phyloP scores from a whole-genome alignment of 1,284 basidiomycete genomes.

The Dichomitus squalens region DNA sequence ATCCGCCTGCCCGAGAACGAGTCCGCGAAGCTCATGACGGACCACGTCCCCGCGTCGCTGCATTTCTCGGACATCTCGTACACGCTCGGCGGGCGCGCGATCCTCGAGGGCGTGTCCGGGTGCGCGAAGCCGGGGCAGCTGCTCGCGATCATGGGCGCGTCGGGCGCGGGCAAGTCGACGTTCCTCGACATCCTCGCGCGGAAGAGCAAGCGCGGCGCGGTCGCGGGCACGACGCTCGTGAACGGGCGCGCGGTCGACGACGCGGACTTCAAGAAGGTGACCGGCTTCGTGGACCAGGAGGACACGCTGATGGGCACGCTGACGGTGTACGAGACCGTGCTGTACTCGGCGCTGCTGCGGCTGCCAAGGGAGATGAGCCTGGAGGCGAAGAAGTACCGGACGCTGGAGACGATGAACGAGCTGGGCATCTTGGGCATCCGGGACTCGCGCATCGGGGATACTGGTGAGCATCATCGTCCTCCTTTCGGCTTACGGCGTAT shows the following conservation, averaged over 20 bases:
- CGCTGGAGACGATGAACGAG: conserved; percentile 95
- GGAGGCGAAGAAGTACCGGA: conserved; percentile 92
- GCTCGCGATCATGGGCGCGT: conserved; percentile 95
- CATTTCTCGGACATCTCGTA: conserved; percentile 90
- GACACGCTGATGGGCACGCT: conserved; percentile 96
- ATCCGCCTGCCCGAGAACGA: conserved; percentile 84
- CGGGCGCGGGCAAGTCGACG: conserved; percentile 96
- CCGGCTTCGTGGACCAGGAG: conserved; percentile 97
- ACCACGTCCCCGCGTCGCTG: conserved; percentile 91
- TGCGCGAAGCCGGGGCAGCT: conserved; percentile 86
- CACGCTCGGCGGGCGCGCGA: conserved; percentile 64
- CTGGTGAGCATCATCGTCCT: conserved; percentile 48
- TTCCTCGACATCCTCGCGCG: conserved; percentile 94
- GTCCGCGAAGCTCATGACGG: conserved; percentile 84
- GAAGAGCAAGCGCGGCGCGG: conserved; percentile 81
- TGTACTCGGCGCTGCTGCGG: conserved; percentile 90
- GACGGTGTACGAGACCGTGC: conserved; percentile 96
- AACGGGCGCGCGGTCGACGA: conserved; percentile 84
- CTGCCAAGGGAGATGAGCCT: conserved; percentile 93
- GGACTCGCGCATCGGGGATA: conserved; percentile 87
- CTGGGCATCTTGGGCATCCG: conserved; percentile 91
- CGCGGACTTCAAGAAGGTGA: conserved; percentile 80
- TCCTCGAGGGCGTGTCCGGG: conserved; percentile 84
- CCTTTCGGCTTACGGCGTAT: not conserved
- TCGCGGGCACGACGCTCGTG: conserved; percentile 78